Conservation (phyloP, 1,139 yeast species). For the Blastobotrys elegans region DNA sequence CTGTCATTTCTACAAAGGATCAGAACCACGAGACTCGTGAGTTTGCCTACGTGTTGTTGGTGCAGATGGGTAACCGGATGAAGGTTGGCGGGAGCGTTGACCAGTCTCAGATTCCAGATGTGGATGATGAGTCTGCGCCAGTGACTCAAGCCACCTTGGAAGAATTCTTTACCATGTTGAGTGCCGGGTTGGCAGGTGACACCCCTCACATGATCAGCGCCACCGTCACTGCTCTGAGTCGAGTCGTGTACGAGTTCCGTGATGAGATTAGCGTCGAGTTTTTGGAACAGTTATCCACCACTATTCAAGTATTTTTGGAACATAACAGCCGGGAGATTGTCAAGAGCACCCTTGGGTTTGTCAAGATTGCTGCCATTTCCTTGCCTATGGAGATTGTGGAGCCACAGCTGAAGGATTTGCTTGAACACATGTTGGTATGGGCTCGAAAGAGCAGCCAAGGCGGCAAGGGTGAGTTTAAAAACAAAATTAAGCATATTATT, state of each 20-base stretch:
- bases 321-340: slow-evolving; percentile 92
- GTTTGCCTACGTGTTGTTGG: slow-evolving; percentile 67
- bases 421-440: slow-evolving; percentile 78
- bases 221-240: slow-evolving; percentile 83
- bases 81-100: slow-evolving; percentile 62
- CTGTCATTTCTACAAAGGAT: slow-evolving; percentile 88
- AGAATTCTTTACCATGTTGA: slow-evolving; percentile 86
- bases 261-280: slow-evolving; percentile 49
- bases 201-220: slow-evolving; percentile 96
- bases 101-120: slow-evolving; percentile 63
- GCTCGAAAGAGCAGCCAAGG: slow-evolving; percentile 55
- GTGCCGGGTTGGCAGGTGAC: slow-evolving; percentile 94
- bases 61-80: slow-evolving; percentile 80
- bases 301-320: slow-evolving; percentile 84
- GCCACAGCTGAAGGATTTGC: slow-evolving; percentile 58
- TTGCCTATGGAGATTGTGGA: slow-evolving; percentile 76
- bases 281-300: slow-evolving; percentile 73
- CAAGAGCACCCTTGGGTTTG: slow-evolving; percentile 89
- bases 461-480: slow-evolving; percentile 89
- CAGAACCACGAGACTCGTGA: slow-evolving; percentile 88
- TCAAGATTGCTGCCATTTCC: slow-evolving; percentile 81
- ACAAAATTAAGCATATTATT: slow-evolving; percentile 85
- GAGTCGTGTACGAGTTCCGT: slow-evolving; percentile 83
- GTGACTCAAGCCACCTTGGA: slow-evolving; percentile 63
- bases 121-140: slow-evolving; percentile 53